Base-by-base conservation (phyloP, 805 yeast genomes). In the Ascoidea asiatica region DNA sequence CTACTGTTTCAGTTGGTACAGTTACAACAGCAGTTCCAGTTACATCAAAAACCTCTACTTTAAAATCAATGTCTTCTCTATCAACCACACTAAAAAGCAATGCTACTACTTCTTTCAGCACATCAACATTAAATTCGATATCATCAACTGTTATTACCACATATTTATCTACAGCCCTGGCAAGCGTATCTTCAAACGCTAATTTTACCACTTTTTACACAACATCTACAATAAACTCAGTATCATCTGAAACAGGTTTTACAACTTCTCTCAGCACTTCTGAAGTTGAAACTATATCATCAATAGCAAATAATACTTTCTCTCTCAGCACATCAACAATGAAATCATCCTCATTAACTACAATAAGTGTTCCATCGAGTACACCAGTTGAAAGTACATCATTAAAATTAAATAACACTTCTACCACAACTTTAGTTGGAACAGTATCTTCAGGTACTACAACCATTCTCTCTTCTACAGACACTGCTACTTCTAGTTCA, bases 261-360 rank as follows among this genome's bases (percentile, higher is more conserved):
- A 44, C 42, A 23, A 46, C 29, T 43, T 43, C 39, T 45, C 46
- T 19, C 22, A 44, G 46, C 43, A 37, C 21, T 43, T 46, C 19
- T 41, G 40, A 7, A 19, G 47, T 19, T 33, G 46, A 35, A 46
- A 46, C 43, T 48, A 48, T 17, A 62, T 75, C 41, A 60, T 79
- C 38, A 85, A 84, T 41, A 82, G 76, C 55, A 64, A 77, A 43
- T 67, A 73, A 46, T 79, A 80, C 2, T 81, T 79, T 57, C 67
- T 77, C 21, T 85, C 79, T 15, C 79, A 72, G 58, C 81, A 82
- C 57, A 60, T 79, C 43, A 84, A 77, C 29, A 71, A 71, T 53
- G 61, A 60, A 41, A 67, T 73, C 52, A 63, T 81, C 37, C 75
- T 83, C 3, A 51, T 81, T 55, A 84, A 78, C 19, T 74, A 70